Base-by-base conservation (phyloP, 306 rosid genomes). In the Oemleria cerasiformis region DNA sequence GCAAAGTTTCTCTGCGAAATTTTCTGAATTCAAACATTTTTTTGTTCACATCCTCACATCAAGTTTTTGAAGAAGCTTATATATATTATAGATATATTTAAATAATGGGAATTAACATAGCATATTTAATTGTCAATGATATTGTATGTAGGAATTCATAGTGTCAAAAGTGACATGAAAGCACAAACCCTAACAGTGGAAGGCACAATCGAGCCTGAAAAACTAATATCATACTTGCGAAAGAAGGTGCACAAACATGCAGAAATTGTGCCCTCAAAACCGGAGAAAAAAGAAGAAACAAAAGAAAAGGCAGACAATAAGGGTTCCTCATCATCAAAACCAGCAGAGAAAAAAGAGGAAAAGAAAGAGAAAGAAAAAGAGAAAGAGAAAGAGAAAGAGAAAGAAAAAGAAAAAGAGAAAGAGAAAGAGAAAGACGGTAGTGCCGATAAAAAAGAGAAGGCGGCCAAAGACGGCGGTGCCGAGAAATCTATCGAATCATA, bases 161-260 rank as follows among this genome's bases (percentile, higher is more conserved):
- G 64, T 73, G 97, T 88, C 16, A 86, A 90, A 75, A 84, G 90
- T 0, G 98, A 90, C 67, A 58, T 71, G 82, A 87, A 88, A 81
- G 80, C 86, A 2, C 68, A 88, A 77, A 86, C 41, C 63, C 72
- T 90, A 41, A 78, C 80, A 42, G 78, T 86, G 53, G 89, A 90
- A 68, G 98, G 97, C n/a, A 84, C 86, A 51, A 87, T 90, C 9
- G 92, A 93, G 62, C 77, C 65, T 8, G 98, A 88, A 17, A 92
- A 83, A 50, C 68, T 88, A 42, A 41, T 71, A 43, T 67, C 85
- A 1, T 90, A 84, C 66, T 14, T 93, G 65, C 77, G 72, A 63
- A 90, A 74, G 71, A 90, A 73, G 63, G 88, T 84, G 48, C 86
- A 88, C 56, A 93, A 88, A 76, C 84, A 80, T 15, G 92, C 83